These are phyloP conservation scores for Fragaria iinumae DNA, from an alignment of 306 rosid species.

Conservation along the genomic window DNA sequence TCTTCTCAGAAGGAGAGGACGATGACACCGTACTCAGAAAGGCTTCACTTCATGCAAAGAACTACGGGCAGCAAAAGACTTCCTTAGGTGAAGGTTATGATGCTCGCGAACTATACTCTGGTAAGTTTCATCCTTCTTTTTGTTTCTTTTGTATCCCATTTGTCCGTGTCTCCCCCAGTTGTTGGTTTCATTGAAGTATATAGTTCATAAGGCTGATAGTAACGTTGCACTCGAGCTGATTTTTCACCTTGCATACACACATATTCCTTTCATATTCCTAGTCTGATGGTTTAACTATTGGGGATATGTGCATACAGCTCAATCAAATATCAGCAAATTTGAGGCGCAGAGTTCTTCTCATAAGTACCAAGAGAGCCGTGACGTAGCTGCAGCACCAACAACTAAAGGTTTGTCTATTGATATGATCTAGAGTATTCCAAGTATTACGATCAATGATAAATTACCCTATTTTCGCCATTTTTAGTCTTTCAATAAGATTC, in stretches of 20 bases:
- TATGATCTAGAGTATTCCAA: constrained; percentile 11
- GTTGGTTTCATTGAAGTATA: not conserved
- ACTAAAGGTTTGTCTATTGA: constrained; percentile 72
- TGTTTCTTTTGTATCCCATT: not conserved
- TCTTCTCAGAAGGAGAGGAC: constrained; percentile 98
- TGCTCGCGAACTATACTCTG: constrained; percentile 46
- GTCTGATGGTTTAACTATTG: constrained; percentile 18
- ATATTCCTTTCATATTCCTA: constrained; percentile 4
- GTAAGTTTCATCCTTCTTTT: constrained; percentile 28
- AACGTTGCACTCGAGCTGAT: not conserved
- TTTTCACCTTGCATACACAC: not conserved
- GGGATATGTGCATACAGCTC: constrained; percentile 35
- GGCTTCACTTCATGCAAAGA: constrained; percentile 63
- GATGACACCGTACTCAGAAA: constrained; percentile 76
- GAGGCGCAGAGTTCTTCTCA: constrained; percentile 48
- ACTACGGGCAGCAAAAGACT: constrained; percentile 64
- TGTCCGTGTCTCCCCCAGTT: not conserved
- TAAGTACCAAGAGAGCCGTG: constrained; percentile 56
- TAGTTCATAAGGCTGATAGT: not conserved
- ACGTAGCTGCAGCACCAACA: constrained; percentile 47
- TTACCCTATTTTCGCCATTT: not conserved
- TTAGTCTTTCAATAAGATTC: not conserved
- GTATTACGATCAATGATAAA: not conserved
- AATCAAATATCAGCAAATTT: constrained; percentile 47
- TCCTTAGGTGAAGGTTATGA: constrained; percentile 52